phyloP scores from a whole-genome alignment of 2,329 filamentous ascomycete genomes.

The Coniochaeta hoffmannii region DNA sequence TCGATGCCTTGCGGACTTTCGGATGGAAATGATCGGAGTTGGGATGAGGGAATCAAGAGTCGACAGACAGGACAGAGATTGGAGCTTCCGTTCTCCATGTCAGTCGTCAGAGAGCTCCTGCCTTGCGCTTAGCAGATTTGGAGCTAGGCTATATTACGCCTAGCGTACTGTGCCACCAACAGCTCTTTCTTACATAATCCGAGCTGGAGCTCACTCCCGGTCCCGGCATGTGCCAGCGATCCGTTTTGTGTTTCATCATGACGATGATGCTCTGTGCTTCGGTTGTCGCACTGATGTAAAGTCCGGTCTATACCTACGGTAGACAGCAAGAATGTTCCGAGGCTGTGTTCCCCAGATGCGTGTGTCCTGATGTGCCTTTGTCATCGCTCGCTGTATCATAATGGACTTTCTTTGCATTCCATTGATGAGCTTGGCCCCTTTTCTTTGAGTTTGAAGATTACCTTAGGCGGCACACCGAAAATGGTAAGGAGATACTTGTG shows the following conservation, averaged over 20 bases:
- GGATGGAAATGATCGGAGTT: not conserved
- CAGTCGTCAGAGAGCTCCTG: conserved; percentile 1
- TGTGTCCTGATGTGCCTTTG: too few relatives aligned
- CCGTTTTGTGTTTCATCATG: not conserved
- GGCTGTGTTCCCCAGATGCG: too few relatives aligned
- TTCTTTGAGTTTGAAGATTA: not conserved
- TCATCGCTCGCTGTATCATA: too few relatives aligned
- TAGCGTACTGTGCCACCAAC: too few relatives aligned
- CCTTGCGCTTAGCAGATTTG: not conserved
- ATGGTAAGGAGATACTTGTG: not conserved
- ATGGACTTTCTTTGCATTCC: not conserved
- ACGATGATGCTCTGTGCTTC: not conserved
- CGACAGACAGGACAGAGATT: not conserved
- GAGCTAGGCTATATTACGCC: not conserved
- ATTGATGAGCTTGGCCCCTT: not conserved
- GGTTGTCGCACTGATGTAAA: not conserved
- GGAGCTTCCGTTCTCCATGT: not conserved
- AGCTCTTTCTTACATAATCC: too few relatives aligned
- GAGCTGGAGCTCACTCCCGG: too few relatives aligned
- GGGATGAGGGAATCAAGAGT: not conserved
- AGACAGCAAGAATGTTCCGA: too few relatives aligned
- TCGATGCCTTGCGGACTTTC: not conserved
- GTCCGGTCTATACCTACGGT: too few relatives aligned
- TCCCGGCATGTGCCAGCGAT: too few relatives aligned
- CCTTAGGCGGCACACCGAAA: not conserved